These are phyloP conservation scores for Diaporthe vaccinii DNA, from an alignment of 2,329 filamentous ascomycete genomes.

Conservation along the genomic window DNA sequence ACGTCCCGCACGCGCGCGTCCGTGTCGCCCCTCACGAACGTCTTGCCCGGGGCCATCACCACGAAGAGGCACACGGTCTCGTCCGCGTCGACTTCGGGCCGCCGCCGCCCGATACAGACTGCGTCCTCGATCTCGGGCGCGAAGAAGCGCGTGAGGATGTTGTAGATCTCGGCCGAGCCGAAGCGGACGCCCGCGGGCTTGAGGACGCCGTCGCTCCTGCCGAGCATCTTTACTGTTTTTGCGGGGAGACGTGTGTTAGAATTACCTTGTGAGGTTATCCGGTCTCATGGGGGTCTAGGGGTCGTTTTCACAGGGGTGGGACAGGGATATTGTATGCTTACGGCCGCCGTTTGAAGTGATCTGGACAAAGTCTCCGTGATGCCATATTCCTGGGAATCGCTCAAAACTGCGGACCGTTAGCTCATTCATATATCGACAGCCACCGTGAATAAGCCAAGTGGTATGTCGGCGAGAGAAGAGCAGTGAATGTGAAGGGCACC, in stretches of 20 bases:
- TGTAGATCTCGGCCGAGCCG: conserved; percentile 96
- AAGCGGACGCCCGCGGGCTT: conserved; percentile 95
- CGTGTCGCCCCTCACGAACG: conserved; percentile 65
- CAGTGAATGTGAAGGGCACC: no score
- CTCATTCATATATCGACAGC: neutral
- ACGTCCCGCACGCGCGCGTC: conserved; percentile 76
- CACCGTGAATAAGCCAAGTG: neutral
- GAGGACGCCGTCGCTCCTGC: conserved; percentile 90
- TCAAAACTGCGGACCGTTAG: conserved; percentile 70
- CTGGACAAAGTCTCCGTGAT: conserved; percentile 92
- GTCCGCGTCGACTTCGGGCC: conserved; percentile 79
- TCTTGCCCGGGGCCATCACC: conserved; percentile 74
- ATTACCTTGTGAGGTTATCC: neutral
- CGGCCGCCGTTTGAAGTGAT: conserved; percentile 76
- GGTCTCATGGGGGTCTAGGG: neutral
- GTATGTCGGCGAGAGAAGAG: neutral
- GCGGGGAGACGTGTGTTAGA: neutral
- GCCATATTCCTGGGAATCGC: conserved; percentile 84
- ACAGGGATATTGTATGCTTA: neutral
- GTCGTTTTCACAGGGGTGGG: no score
- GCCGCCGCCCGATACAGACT: conserved; percentile 82
- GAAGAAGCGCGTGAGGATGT: conserved; percentile 89
- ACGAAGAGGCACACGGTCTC: conserved; percentile 92
- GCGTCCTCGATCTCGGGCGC: conserved; percentile 84
- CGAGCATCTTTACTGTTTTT: conserved; percentile 80